Conservation (phyloP, 2,329 filamentous ascomycete species). For the Macrophomina pseudophaseolina region DNA sequence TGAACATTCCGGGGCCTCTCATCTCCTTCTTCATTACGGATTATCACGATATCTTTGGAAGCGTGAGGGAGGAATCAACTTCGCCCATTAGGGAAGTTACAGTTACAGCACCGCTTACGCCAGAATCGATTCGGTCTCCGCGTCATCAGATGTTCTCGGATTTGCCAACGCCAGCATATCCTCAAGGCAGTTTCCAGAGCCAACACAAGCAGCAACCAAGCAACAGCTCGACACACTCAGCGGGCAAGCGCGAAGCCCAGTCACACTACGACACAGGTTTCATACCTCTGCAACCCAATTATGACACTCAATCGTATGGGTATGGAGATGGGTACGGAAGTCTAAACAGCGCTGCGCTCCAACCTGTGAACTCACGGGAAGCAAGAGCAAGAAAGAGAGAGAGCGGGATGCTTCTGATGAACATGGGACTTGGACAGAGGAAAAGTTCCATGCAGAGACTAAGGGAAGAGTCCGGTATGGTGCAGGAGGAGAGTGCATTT, state of each 20-base stretch:
- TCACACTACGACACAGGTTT: slow-evolving; percentile 56
- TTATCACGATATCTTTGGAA: slow-evolving; percentile 82
- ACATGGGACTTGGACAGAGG: slow-evolving; percentile 42
- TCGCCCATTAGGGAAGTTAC: slow-evolving; percentile 53
- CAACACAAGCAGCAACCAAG: slow-evolving; percentile 31
- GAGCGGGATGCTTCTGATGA: slow-evolving; percentile 46
- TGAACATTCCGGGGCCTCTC: slow-evolving; percentile 94
- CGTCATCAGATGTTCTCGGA: slow-evolving; percentile 70
- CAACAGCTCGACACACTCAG: slow-evolving; percentile 22
- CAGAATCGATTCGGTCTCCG: slow-evolving; percentile 67
- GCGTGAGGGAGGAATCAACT: slow-evolving; percentile 63
- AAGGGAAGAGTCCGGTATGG: slow-evolving; percentile 38
- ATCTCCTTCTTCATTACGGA: slow-evolving; percentile 94
- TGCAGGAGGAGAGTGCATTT: slow-evolving; percentile 30
- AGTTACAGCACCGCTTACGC: slow-evolving; percentile 48
- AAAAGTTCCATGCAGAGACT: slow-evolving; percentile 44
- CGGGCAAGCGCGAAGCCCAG: slow-evolving; percentile 25
- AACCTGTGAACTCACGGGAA: slow-evolving; percentile 33
- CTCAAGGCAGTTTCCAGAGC: slow-evolving; percentile 58
- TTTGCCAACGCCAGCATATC: slow-evolving; percentile 67
- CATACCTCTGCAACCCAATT: slow-evolving; percentile 56
- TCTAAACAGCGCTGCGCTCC: slow-evolving; percentile 39
- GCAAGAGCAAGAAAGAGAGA: slow-evolving; percentile 42
- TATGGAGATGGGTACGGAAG: slow-evolving; percentile 40
- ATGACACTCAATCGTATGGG: slow-evolving; percentile 45